Base-by-base conservation (phyloP, 345 rosid species). In the Turritis glabra region DNA sequence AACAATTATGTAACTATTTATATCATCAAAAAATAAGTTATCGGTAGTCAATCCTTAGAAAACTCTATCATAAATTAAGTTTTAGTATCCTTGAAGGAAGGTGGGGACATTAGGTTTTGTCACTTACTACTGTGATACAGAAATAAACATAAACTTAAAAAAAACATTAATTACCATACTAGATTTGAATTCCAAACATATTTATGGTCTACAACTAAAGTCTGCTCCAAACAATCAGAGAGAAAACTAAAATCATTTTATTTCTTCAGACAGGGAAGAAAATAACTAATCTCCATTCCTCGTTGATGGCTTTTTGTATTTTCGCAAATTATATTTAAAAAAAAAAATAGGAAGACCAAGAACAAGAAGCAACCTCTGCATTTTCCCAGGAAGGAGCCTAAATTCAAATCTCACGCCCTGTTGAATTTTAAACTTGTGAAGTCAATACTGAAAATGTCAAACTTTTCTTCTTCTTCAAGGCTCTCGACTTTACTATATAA, bases 291-390 rank as follows among this genome's bases (percentile, higher is more conserved):
- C 29, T 60, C 11, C 55, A 38, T 67, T 60, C 74, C 27, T 75
- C 46, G 1, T 40, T 76, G 79, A 67, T 76, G 79, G 74, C 79
- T 69, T 60, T 67, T 18, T 40, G n/a, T n/a, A 30, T 41, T 53
- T 25, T 41, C 44, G 2, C 23, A 29, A 25, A 52, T n/a, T 51
- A 41, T 43, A 61, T 68, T 2, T 27, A 5, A 12, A 23, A 0
- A 21, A 13, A 21, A 2, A 21, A 11, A 17, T 30, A 18, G 11
- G 58, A 22, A 8, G 57, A 69, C 74, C 33, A 75, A 67, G 67
- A 58, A 38, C 44, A 67, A 41, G 73, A 75, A 52, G 73, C 79
- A 75, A 19, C 79, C 69, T 69, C 13, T 0, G 70, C 5, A 76
- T 62, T 62, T 76, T 76, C 75, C 75, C 43, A 62, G 56, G 74